Conservation (phyloP, 2,329 filamentous ascomycete genomes). For the Colletotrichum kahawae region DNA sequence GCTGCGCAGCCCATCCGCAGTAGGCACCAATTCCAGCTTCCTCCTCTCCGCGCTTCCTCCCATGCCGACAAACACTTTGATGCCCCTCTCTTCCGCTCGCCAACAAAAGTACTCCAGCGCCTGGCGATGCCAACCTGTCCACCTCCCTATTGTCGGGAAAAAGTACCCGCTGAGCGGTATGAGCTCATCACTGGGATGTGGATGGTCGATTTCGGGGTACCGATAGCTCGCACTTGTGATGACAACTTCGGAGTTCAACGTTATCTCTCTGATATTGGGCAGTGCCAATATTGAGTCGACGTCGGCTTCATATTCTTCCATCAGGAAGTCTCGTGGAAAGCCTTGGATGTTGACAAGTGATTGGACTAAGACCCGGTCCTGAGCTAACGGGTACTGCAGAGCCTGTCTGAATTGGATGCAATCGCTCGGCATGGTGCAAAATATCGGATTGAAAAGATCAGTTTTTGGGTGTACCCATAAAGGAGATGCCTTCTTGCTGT, state of each 20-base stretch:
- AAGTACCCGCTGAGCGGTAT: not conserved
- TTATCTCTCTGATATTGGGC: not conserved
- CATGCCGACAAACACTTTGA: not conserved
- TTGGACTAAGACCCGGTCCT: not conserved
- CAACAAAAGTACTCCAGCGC: not conserved
- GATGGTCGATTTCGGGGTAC: not conserved
- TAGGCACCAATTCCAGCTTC: not conserved
- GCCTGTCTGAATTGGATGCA: not conserved
- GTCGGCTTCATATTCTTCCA: not conserved
- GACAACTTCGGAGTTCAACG: not conserved
- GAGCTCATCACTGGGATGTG: not conserved
- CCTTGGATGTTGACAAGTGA: not conserved
- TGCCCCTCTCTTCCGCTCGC: not conserved
- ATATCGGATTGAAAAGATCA: not conserved
- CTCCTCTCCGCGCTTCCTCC: not conserved
- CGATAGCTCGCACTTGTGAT: not conserved
- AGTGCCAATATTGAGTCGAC: not conserved
- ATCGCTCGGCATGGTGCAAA: not conserved
- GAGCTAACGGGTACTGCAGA: not conserved
- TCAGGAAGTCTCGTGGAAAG: not conserved
- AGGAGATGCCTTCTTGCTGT: not conserved
- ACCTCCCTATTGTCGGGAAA: not conserved
- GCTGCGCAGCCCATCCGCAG: not conserved
- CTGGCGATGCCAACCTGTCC: not conserved
- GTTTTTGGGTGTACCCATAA: not conserved